Evolutionary conservation across 306 rosid genomes (phyloP).

Genomic region (Aeschynomene evenia): DNA sequence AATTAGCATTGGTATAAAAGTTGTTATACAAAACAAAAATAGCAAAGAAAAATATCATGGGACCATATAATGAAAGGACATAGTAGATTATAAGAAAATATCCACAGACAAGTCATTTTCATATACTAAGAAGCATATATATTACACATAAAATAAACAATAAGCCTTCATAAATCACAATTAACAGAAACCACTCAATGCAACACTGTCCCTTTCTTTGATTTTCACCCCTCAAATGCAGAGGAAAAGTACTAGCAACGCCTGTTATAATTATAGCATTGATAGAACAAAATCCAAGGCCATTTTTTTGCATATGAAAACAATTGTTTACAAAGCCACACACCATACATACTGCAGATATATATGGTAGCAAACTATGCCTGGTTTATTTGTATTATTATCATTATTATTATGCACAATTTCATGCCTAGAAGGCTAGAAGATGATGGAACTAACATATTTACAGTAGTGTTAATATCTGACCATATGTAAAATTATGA

Average conservation of each 20-base stretch:
- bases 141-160: not conserved
- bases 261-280: not conserved
- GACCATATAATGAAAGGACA: slow-evolving; percentile 4
- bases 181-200: not conserved
- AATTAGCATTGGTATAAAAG: not conserved
- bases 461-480: not conserved
- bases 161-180: not conserved
- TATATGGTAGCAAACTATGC: slow-evolving; percentile 24
- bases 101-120: slow-evolving; percentile 14
- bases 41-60: not conserved
- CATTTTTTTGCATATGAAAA: slow-evolving; percentile 6
- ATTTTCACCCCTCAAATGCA: not conserved
- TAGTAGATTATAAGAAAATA: not conserved
- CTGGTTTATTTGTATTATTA: slow-evolving; percentile 37
- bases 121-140: not conserved
- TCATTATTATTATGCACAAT: slow-evolving; percentile 48
- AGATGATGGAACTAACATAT: no score
- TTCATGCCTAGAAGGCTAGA: slow-evolving; percentile 20
- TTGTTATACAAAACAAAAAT: not conserved
- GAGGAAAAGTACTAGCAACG: not conserved
- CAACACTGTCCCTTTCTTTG: not conserved
- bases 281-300: slow-evolving; percentile 17
- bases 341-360: slow-evolving; percentile 16
- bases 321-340: slow-evolving; percentile 25
- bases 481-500: not conserved